These are phyloP conservation scores for Claviceps maximensis DNA, from an alignment of 2,329 filamentous ascomycete species.

Conservation along the genomic window DNA sequence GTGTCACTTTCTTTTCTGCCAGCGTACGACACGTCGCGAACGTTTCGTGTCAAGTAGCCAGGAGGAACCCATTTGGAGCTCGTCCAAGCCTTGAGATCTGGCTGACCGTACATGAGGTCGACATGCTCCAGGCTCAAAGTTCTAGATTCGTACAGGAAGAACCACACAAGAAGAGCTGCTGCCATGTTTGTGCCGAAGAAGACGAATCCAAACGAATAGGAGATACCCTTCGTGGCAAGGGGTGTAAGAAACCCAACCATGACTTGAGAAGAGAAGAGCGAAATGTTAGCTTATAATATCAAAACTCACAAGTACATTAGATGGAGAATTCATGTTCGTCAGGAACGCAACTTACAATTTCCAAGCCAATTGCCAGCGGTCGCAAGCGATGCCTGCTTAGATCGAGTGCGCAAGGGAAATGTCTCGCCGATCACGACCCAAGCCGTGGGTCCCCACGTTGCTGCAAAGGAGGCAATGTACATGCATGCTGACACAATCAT, in stretches of 20 bases:
- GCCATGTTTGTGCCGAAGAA: constrained; percentile 49
- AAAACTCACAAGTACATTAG: no score
- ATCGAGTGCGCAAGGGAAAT: constrained; percentile 44
- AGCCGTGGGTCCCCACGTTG: constrained; percentile 56
- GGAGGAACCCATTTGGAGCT: constrained; percentile 39
- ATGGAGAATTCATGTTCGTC: background rate
- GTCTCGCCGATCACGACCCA: constrained; percentile 58
- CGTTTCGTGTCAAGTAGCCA: constrained; percentile 28
- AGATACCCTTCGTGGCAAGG: constrained; percentile 47
- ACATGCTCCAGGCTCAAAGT: constrained; percentile 57
- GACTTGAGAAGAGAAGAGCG: constrained; percentile 22
- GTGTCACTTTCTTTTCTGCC: constrained; percentile 7
- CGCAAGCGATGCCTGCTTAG: constrained; percentile 40
- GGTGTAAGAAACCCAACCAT: constrained; percentile 56
- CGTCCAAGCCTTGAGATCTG: constrained; percentile 45
- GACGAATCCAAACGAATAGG: constrained; percentile 51
- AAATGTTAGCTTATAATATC: background rate
- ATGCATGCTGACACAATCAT: constrained; percentile 63
- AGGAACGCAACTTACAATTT: constrained; percentile 31
- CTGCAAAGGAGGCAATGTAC: constrained; percentile 60
- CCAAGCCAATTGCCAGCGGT: constrained; percentile 45
- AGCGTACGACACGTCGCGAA: constrained; percentile 19
- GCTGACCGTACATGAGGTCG: constrained; percentile 54
- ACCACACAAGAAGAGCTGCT: constrained; percentile 48
- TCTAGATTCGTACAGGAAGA: constrained; percentile 55